phyloP scores from a whole-genome alignment of 768 basidiomycete species.

The Amanita molliuscula region DNA sequence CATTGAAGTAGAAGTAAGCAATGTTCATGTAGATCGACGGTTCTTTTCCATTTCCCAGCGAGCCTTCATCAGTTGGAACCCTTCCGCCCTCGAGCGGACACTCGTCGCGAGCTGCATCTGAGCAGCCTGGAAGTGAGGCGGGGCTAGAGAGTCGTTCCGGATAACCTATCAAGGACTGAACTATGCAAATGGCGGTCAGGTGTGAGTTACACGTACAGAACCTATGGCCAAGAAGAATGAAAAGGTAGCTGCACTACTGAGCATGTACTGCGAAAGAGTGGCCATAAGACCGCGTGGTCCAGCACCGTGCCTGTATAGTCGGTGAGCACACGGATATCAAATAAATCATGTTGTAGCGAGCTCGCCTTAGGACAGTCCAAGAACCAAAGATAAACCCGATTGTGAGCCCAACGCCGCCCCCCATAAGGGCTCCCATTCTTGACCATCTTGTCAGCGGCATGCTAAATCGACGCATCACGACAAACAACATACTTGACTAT shows the following conservation, averaged over 20 bases:
- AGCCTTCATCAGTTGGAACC: constrained; percentile 57
- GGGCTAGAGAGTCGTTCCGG: constrained; percentile 61
- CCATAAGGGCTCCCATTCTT: constrained; percentile 91
- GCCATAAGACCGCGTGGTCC: constrained; percentile 86
- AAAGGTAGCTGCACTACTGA: constrained; percentile 95
- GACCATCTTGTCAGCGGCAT: constrained; percentile 10
- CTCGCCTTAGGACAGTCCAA: constrained; percentile 83
- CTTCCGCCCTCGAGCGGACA: constrained; percentile 57
- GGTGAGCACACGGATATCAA: background rate
- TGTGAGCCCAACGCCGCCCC: constrained; percentile 87
- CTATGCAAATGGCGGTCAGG: constrained; percentile 3
- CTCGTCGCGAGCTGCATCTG: constrained; percentile 43
- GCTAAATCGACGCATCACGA: background rate
- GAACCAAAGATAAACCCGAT: constrained; percentile 97
- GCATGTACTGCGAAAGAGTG: constrained; percentile 96
- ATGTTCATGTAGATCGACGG: constrained; percentile 14
- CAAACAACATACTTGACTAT: constrained; percentile 45
- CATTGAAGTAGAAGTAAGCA: background rate
- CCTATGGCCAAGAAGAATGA: constrained; percentile 95
- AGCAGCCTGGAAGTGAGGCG: constrained; percentile 53
- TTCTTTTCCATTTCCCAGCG: constrained; percentile 64
- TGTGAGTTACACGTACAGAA: constrained; percentile 45
- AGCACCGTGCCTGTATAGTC: constrained; percentile 58
- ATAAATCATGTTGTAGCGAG: constrained; percentile 1
- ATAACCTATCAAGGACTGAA: constrained; percentile 53